Evolutionary conservation across 257 asterid species (phyloP).

Genomic region (Thymus mandschuricus): DNA sequence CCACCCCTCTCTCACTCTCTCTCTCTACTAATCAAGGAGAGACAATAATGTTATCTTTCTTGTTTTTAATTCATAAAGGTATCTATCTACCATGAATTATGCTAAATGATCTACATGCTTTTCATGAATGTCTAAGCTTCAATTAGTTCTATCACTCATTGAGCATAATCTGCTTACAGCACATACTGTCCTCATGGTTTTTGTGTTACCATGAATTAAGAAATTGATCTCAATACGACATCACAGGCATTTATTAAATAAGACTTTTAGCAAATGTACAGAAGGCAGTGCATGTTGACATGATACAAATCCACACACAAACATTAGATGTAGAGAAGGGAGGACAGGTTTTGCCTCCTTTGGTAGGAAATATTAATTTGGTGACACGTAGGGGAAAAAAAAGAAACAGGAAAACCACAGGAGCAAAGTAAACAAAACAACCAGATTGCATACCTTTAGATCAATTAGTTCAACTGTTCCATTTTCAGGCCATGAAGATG

Average conservation of each 20-base stretch:
- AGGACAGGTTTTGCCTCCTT: conserved; percentile 15
- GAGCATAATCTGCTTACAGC: not conserved
- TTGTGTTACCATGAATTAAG: not conserved
- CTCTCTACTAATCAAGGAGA: not conserved
- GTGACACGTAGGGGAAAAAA: not conserved
- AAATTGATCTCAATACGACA: not conserved
- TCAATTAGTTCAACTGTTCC: conserved; percentile 83
- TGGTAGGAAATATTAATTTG: not conserved
- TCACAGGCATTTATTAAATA: not conserved
- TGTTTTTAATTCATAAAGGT: not conserved
- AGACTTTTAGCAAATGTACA: not conserved
- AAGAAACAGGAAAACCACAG: conserved; percentile 5
- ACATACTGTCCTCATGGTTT: not conserved
- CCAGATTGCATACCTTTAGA: conserved; percentile 62
- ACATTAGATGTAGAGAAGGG: conserved; percentile 7
- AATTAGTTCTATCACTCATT: not conserved
- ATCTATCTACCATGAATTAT: not conserved
- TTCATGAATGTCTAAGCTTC: not conserved
- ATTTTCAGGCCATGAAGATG: conserved; percentile 84
- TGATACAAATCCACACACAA: not conserved
- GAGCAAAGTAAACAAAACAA: conserved; percentile 21
- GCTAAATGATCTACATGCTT: not conserved
- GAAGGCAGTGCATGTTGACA: not conserved
- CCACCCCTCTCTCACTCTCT: not conserved
- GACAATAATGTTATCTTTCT: not conserved